Evolutionary conservation across 176 grass and related monocot species (phyloP).

Genomic region (Oryza meridionalis): DNA sequence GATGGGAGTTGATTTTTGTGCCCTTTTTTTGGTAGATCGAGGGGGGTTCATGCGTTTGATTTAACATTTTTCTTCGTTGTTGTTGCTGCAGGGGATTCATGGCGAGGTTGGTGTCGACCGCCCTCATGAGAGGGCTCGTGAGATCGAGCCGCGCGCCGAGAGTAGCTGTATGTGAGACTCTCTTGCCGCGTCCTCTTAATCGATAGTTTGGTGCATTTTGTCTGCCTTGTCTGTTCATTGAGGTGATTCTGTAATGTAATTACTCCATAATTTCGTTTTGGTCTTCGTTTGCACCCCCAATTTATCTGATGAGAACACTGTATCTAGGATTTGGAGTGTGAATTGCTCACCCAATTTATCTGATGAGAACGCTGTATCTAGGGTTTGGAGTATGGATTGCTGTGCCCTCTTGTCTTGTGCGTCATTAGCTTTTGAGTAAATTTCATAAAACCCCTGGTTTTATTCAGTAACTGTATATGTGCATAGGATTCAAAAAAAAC

Average conservation of each 20-base stretch:
- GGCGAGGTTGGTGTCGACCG: conserved; percentile 46
- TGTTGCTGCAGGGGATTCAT: conserved; percentile 43
- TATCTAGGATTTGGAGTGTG: background rate
- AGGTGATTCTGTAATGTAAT: background rate
- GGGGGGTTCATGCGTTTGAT: background rate
- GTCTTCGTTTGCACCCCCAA: background rate
- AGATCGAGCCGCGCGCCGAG: conserved; percentile 38
- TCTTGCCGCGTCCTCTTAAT: background rate
- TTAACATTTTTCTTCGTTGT: background rate
- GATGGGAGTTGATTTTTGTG: too few species aligned
- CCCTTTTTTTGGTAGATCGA: background rate
- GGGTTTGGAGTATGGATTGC: background rate
- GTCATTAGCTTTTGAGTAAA: background rate
- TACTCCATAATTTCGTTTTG: background rate
- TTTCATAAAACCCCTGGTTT: too few species aligned
- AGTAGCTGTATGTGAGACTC: background rate
- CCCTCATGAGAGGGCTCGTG: conserved; percentile 45
- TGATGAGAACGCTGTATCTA: background rate
- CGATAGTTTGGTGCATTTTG: background rate
- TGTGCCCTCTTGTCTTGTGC: background rate
- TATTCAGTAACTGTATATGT: background rate
- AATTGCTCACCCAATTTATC: background rate
- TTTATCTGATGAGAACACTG: background rate
- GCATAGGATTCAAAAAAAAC: too few species aligned
- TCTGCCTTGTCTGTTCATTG: background rate